phyloP scores from a whole-genome alignment of 2,329 filamentous ascomycete species.

The Aspergillus uvarum region DNA sequence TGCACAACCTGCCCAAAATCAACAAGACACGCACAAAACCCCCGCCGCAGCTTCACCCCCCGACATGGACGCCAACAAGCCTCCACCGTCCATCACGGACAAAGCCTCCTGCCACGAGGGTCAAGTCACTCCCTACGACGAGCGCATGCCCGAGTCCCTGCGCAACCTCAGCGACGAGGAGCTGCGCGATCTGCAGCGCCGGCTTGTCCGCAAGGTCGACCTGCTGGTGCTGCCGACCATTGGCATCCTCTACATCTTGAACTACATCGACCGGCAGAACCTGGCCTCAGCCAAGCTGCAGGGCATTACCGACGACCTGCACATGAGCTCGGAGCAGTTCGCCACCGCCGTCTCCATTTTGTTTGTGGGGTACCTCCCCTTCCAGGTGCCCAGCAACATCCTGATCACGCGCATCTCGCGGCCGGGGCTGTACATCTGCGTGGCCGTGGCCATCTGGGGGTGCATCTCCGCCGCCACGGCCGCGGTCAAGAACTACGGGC shows the following conservation, averaged over 20 bases:
- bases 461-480: slow-evolving; percentile 51
- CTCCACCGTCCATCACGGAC: no score
- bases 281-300: slow-evolving; percentile 42
- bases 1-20: no score
- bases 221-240: slow-evolving; percentile 24
- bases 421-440: slow-evolving; percentile 53
- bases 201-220: no score
- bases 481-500: no score
- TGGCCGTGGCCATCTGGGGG: slow-evolving; percentile 61
- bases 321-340: slow-evolving; percentile 39
- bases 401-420: slow-evolving; percentile 53
- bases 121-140: no score
- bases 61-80: no score
- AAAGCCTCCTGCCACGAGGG: no score
- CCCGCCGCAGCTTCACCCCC: no score
- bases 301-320: slow-evolving; percentile 42
- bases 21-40: no score
- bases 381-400: slow-evolving; percentile 49
- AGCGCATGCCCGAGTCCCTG: no score
- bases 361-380: slow-evolving; percentile 29
- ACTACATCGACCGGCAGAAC: slow-evolving; percentile 43
- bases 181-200: no score
- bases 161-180: no score
- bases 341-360: slow-evolving; percentile 31
- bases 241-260: slow-evolving; percentile 42